phyloP scores from a whole-genome alignment of 2,329 filamentous ascomycete genomes.

The Coniochaeta hoffmannii region DNA sequence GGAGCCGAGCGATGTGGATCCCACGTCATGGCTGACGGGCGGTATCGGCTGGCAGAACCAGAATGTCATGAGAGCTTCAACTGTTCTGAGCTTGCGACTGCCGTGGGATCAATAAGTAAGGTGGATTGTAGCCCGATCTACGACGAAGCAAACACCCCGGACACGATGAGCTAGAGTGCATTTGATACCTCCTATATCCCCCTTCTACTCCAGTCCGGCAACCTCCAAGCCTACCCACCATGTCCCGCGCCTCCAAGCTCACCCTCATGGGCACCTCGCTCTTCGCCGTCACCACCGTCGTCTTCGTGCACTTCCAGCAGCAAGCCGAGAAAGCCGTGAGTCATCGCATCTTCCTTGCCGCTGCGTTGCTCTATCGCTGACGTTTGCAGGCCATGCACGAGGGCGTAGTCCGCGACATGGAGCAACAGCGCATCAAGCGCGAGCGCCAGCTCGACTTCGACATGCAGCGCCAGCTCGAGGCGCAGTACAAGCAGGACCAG shows the following conservation, averaged over 20 bases:
- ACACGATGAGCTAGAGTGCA: not conserved
- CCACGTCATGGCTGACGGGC: not conserved
- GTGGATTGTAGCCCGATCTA: too few species aligned
- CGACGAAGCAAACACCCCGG: not conserved
- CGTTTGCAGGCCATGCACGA: conserved; percentile 80
- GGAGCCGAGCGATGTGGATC: not conserved
- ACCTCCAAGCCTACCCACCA: conserved; percentile 28
- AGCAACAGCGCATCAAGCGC: conserved; percentile 82
- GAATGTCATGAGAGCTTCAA: conserved; percentile 1
- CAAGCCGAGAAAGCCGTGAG: conserved; percentile 65
- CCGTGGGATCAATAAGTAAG: too few species aligned
- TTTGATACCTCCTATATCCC: not conserved
- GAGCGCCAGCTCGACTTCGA: conserved; percentile 95
- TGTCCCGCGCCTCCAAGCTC: conserved; percentile 87
- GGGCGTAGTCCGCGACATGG: conserved; percentile 89
- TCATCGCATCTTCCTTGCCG: conserved; percentile 9
- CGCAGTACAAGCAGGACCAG: conserved; percentile 86
- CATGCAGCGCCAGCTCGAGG: conserved; percentile 76
- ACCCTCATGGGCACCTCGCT: conserved; percentile 73
- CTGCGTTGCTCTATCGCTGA: conserved; percentile 4
- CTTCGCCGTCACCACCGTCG: conserved; percentile 68
- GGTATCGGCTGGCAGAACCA: not conserved
- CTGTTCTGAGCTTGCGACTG: not conserved
- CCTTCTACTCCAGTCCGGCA: not conserved
- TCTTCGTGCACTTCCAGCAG: conserved; percentile 86